Conservation (phyloP, 805 yeast species). For the Metschnikowia koreensis region DNA sequence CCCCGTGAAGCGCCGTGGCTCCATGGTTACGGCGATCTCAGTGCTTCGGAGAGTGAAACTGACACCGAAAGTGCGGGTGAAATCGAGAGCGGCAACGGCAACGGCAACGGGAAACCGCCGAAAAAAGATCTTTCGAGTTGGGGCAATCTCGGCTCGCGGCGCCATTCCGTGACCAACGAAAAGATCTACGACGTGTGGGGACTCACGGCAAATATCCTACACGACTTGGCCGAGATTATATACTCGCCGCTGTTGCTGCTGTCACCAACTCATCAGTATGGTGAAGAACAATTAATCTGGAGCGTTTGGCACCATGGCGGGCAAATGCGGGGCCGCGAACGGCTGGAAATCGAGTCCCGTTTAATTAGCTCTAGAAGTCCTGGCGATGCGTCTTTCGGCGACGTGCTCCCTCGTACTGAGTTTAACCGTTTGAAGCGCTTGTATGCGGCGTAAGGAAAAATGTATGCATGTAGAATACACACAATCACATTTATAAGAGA, state of each 20-base stretch:
- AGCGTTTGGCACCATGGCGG: conserved; percentile 52
- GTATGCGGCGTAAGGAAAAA: conserved; percentile 25
- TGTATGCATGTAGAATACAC: too few species aligned
- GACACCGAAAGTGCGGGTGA: not conserved
- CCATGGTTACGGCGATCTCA: conserved; percentile 50
- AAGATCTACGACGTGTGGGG: conserved; percentile 79
- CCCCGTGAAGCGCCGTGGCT: conserved; percentile 62
- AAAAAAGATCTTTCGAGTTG: conserved; percentile 25
- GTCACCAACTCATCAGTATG: conserved; percentile 30
- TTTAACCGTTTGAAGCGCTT: conserved; percentile 40
- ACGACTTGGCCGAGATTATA: conserved; percentile 60
- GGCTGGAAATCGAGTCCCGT: conserved; percentile 54
- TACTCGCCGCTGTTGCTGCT: conserved; percentile 21
- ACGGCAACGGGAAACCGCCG: not conserved
- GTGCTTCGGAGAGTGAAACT: conserved; percentile 52
- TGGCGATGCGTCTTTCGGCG: conserved; percentile 32
- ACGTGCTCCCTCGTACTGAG: conserved; percentile 45
- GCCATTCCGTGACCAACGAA: conserved; percentile 38
- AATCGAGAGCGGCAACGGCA: not conserved
- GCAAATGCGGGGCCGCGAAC: conserved; percentile 47
- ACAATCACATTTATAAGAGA: too few species aligned
- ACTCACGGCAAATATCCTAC: conserved; percentile 73
- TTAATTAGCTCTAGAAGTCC: conserved; percentile 36
- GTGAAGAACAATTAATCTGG: conserved; percentile 67
- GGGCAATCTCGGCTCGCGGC: conserved; percentile 42